Base-by-base conservation (phyloP, 2,329 filamentous ascomycete species). In the Mycosphaerella arachidis region DNA sequence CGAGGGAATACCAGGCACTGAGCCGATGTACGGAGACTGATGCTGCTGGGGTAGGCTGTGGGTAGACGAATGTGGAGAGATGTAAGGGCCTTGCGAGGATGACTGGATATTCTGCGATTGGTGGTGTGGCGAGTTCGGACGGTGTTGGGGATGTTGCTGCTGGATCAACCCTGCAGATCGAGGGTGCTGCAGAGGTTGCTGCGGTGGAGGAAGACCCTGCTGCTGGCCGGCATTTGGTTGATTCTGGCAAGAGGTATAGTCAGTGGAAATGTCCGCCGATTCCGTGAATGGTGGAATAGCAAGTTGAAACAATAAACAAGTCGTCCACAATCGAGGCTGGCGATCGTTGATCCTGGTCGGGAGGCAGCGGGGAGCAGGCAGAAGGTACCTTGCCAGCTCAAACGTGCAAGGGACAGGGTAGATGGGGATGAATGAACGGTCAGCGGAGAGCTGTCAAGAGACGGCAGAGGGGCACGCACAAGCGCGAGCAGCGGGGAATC, bases 151-250 rank as follows among this genome's bases (percentile, higher is more conserved):
- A 66, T 87, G 85, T 71, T 89, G 86, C 69, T 81, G 79, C 66
- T 89, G 87, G 69, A 90, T 86, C 71, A 90, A 86, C 71, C 87
- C 88, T 70, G 86, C 84, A 65, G 88, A 86, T 74, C 89, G 85
- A 70, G 86, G 83, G 74, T 89, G 86, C 68, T 89, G 88, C 67
- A 88, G 83, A 73, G 89, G 81, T 68, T 81, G 79, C 63, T 79
- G 79, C 71, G 79, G 79, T 72, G 80, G 76, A 71, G 85, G 84
- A 77, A 87, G 86, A 84, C 87, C 88, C 81, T 89, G 86, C 77
- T 86, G 85, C 51, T 68, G 67, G 53, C 59, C 64, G 62, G 64
- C 60, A 66, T 67, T 64, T 63, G 67, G 63, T 60, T 68, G 68
- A 66, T 70, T 69, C 69, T 71, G 63, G 53, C 51, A 48, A 57